Evolutionary conservation across 345 rosid species (phyloP).

Genomic region (Populus davidiana): DNA sequence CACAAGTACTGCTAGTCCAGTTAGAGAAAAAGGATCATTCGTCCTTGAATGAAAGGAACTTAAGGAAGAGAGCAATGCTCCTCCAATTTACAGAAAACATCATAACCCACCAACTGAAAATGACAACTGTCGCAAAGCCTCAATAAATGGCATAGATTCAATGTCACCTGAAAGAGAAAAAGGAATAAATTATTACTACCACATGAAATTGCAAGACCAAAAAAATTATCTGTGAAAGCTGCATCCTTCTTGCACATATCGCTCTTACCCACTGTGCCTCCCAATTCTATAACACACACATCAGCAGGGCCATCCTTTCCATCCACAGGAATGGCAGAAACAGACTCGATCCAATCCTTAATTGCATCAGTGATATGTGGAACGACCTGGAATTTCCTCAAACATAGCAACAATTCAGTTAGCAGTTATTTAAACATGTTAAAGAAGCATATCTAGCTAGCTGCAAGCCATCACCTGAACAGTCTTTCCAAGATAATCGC

Average conservation of each 20-base stretch:
- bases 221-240: background rate
- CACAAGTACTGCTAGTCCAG: background rate
- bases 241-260: constrained; percentile 5
- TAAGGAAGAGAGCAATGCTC: background rate
- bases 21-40: background rate
- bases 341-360: constrained; percentile 30
- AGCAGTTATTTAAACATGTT: background rate
- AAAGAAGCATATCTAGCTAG: background rate
- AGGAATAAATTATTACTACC: background rate
- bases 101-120: constrained; percentile 30
- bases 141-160: constrained; percentile 37
- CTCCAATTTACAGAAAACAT: background rate
- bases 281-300: constrained; percentile 36
- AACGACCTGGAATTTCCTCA: constrained; percentile 24
- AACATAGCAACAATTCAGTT: background rate
- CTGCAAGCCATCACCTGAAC: constrained; percentile 30
- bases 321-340: constrained; percentile 29
- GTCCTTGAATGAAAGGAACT: background rate
- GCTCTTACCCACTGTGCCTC: constrained; percentile 43
- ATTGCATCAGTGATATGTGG: constrained; percentile 40
- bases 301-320: constrained; percentile 33
- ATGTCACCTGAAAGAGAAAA: constrained; percentile 25
- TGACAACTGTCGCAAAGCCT: constrained; percentile 34
- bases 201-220: background rate
- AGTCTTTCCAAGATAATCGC: constrained; percentile 38